Conservation (phyloP, 2,329 filamentous ascomycete genomes). For the Stagonosporopsis cucurbitacearum region DNA sequence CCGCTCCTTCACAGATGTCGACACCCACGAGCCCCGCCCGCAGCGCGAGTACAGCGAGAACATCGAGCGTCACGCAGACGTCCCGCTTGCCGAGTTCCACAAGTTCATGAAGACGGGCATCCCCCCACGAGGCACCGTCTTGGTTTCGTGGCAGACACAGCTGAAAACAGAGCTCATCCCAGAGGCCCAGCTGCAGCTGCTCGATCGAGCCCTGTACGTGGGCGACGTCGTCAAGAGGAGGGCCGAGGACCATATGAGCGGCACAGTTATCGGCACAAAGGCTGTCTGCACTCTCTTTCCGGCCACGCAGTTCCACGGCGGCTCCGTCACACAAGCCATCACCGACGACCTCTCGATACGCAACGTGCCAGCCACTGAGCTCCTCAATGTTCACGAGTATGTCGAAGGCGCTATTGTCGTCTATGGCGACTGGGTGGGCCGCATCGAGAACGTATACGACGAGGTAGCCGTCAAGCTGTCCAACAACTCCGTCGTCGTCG, state of each 20-base stretch:
- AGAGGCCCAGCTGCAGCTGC: conserved; percentile 54
- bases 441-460: conserved; percentile 57
- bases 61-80: conserved; percentile 44
- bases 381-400: conserved; percentile 55
- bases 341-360: conserved; percentile 47
- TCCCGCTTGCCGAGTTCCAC: conserved; percentile 43
- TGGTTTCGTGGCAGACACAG: conserved; percentile 57
- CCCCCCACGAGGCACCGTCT: conserved; percentile 60
- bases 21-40: conserved; percentile 55
- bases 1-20: conserved; percentile 51
- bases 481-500: conserved; percentile 62
- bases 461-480: conserved; percentile 59
- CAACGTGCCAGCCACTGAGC: conserved; percentile 54
- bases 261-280: conserved; percentile 59
- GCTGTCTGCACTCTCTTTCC: conserved; percentile 55
- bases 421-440: conserved; percentile 63
- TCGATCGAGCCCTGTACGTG: conserved; percentile 62
- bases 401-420: conserved; percentile 60
- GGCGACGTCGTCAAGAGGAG: conserved; percentile 63
- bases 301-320: conserved; percentile 34
- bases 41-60: conserved; percentile 49
- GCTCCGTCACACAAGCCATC: conserved; percentile 29
- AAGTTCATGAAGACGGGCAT: conserved; percentile 53
- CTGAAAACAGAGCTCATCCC: conserved; percentile 51
- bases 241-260: conserved; percentile 58